A percentile compares a stretch with the other conserved stretches of the same genome.
These are phyloP conservation scores for Hyaloscypha variabilis DNA, from an alignment of 495 filamentous ascomycete genomes.

Conservation along the genomic window DNA sequence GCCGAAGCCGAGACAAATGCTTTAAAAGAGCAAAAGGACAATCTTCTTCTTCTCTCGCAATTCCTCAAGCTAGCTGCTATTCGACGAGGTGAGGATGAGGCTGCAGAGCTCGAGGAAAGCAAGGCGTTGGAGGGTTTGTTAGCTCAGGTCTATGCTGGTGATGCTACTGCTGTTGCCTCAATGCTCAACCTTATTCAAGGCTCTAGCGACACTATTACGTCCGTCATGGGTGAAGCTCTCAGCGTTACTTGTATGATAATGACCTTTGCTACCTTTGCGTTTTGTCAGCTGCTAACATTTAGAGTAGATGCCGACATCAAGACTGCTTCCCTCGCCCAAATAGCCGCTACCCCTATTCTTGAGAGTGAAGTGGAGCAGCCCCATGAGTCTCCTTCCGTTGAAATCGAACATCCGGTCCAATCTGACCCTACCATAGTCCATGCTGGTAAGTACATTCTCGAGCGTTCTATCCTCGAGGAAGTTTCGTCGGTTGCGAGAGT, in stretches of 20 bases:
- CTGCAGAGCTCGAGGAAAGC: slow-evolving; percentile 67
- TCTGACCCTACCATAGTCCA: slow-evolving; percentile 77
- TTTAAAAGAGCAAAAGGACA: slow-evolving; percentile 52
- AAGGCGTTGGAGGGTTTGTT: slow-evolving; percentile 90
- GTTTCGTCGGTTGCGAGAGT: not conserved
- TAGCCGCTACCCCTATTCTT: slow-evolving; percentile 41
- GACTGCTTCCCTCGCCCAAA: slow-evolving; percentile 54
- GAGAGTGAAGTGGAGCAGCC: slow-evolving; percentile 31
- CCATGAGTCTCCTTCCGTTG: slow-evolving; percentile 16
- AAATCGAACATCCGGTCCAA: slow-evolving; percentile 41
- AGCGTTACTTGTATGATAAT: slow-evolving; percentile 74
- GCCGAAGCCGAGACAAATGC: slow-evolving; percentile 59
- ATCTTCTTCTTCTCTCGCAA: slow-evolving; percentile 70
- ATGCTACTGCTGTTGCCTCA: slow-evolving; percentile 74
- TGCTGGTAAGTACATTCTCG: slow-evolving; percentile 47
- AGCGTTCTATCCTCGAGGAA: not conserved
- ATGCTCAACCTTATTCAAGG: slow-evolving; percentile 88
- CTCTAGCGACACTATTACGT: slow-evolving; percentile 68
- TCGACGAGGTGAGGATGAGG: slow-evolving; percentile 64
- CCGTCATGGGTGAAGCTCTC: slow-evolving; percentile 63
- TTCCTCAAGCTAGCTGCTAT: slow-evolving; percentile 80
- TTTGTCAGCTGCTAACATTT: not conserved
- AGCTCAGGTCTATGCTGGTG: slow-evolving; percentile 85
- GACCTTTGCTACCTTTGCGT: not conserved
- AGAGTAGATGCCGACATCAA: slow-evolving; percentile 70